These are phyloP conservation scores for Saccharomycopsis olivae DNA, from an alignment of 805 yeast species.

Conservation along the genomic window DNA sequence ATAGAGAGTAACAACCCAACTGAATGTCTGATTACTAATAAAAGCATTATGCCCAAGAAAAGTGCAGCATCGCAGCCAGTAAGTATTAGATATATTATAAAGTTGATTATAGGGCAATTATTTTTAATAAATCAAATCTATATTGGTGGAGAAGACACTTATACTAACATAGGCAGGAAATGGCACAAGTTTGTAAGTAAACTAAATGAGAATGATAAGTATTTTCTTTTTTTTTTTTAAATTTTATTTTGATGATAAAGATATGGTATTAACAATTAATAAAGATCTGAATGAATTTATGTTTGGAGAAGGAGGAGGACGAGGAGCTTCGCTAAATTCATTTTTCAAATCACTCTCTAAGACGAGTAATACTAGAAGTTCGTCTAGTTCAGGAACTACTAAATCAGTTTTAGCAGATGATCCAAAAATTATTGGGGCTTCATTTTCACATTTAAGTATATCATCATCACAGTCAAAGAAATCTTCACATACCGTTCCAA, in stretches of 20 bases:
- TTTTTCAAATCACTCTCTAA: constrained; percentile 34
- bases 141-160: background rate
- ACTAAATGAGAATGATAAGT: background rate
- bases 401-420: constrained; percentile 25
- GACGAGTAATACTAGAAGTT: constrained; percentile 19
- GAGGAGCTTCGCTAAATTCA: constrained; percentile 46
- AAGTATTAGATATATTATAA: no score
- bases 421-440: constrained; percentile 40
- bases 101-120: no score
- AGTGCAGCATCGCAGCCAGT: background rate
- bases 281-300: constrained; percentile 43
- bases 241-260: background rate
- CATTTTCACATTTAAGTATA: constrained; percentile 44
- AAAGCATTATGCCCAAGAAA: background rate
- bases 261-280: background rate
- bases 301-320: constrained; percentile 60
- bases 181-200: constrained; percentile 1
- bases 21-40: no score
- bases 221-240: background rate
- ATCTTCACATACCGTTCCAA: background rate
- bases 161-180: background rate
- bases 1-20: no score
- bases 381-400: constrained; percentile 15
- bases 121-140: background rate
- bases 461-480: constrained; percentile 3